Evolutionary conservation across 495 filamentous ascomycete genomes (phyloP), one percentile per base, ranked within the genome.

Genomic region (Parathielavia appendiculata): DNA sequence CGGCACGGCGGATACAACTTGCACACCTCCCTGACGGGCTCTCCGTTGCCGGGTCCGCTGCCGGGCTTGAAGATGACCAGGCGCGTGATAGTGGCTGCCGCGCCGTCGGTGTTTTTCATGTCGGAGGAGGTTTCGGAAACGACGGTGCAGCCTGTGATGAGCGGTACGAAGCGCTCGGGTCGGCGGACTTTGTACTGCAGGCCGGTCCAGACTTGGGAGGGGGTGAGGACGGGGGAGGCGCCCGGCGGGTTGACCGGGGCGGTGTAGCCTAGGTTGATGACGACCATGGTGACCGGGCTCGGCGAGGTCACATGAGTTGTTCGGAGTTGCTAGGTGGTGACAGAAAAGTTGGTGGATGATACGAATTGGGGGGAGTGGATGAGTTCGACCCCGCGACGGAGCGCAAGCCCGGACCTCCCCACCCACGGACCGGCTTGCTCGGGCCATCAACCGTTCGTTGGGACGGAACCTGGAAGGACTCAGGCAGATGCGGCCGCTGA

Each of bases 191-290:
- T 77, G 62, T 66, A 63, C 63, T 72, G 46, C 14, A 77, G 65
- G 30, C 72, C 73, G n/a, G 66, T 69, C 70, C 71, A 77, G 60
- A 76, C 65, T 48, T 76, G 73, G 16, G 65, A 1, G 30, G 51
- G 43, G 22, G 70, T 73, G 7, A 77, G 65, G 50, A 63, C 14
- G 2, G 70, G 71, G 35, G 52, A 22, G 17, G 57, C 55, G 45
- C 59, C 61, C 16, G 64, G 32, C 10, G 63, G 69, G 70, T 77
- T 77, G 66, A 77, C 66, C 35, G 71, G 73, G 4, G 71, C 66
- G 16, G 71, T 74, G 67, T 74, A 76, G 57, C 66, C 71, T 20
- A 75, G 57, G 64, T 75, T 74, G 60, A 74, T 50, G 49, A 63
- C 65, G 19, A 69, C 63, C 73, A 76, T 75, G 47, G 47, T 51